Base-by-base conservation (phyloP, 2,329 filamentous ascomycete genomes). In the Fusarium tricinctum region DNA sequence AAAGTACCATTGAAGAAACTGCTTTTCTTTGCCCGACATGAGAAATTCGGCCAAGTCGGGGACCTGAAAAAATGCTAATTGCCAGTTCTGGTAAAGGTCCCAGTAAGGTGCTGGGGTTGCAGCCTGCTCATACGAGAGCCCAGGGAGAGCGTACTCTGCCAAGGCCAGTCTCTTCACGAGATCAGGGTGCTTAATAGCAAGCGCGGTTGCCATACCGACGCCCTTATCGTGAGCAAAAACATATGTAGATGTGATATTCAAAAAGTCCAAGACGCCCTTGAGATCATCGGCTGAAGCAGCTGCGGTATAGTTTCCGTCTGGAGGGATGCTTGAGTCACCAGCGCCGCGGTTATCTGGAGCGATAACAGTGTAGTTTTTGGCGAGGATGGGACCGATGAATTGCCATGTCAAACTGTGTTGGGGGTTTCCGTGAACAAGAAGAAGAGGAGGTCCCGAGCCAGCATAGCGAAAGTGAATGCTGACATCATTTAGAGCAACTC, bases 151-250 rank as follows among this genome's bases (percentile, higher is more conserved):
- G 48, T 83, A 83, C 62, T 84, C 82, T 0, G 76, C 65, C 1
- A 82, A 20, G 5, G 72, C 78, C 4, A 84, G 59, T 32, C 74
- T 73, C 49, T 74, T 75, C 7, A 83, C 78, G 1, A 78, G 39
- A 1, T 65, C 61, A 1, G 78, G 80, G 59, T 82, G 58, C 52
- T 79, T 74, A 6, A 76, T 72, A 1, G 81, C 80, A 0, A 84
- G 74, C 0, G 81, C 80, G 1, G 77, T 68, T 4, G 81, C 81
- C 30, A 81, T 73, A 0, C 81, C 82, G 5, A 77, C 78, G 17
- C 82, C 82, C 57, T 83, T 84, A 57, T 85, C 82, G 62, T 84
- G 82, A 0, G 78, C 74, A 63, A 84, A 79, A 0, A 84, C 78
- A 58, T 82, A 82, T 3, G 80, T 73, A 26, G 76, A 78, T 3